A percentile compares a stretch with the other conserved stretches of the same genome.
Evolutionary conservation across 345 rosid genomes (phyloP).

Genomic region (Limnanthes douglasii): DNA sequence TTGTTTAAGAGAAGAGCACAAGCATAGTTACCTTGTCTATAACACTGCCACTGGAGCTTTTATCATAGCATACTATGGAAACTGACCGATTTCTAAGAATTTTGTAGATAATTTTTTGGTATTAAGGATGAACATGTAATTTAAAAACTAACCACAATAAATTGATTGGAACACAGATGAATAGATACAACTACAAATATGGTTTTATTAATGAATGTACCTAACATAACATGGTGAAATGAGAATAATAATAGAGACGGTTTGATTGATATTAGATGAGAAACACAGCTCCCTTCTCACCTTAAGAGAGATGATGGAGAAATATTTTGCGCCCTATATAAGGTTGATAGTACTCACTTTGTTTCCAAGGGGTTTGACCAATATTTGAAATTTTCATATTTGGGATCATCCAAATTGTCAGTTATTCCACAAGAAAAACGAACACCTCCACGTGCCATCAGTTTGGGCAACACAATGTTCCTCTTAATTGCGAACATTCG

Average conservation of each 20-base stretch:
- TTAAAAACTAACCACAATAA: not conserved
- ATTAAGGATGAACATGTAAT: not conserved
- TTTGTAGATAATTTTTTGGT: not conserved
- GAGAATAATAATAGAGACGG: too few relatives aligned
- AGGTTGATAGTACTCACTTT: slow-evolving; percentile 40
- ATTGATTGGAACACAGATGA: too few relatives aligned
- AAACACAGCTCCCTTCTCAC: too few relatives aligned
- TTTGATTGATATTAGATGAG: too few relatives aligned
- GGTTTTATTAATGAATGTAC: too few relatives aligned
- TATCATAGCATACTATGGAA: not conserved
- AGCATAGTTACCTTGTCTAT: too few relatives aligned
- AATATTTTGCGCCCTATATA: too few relatives aligned
- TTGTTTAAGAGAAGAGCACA: too few relatives aligned
- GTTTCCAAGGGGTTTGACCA: slow-evolving; percentile 79
- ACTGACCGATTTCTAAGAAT: not conserved
- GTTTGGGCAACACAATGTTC: slow-evolving; percentile 49
- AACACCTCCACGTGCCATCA: slow-evolving; percentile 47
- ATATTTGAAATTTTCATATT: slow-evolving; percentile 40
- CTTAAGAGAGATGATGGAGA: too few relatives aligned
- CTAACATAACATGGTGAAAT: too few relatives aligned
- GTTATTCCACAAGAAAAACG: slow-evolving; percentile 73
- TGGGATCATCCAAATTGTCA: slow-evolving; percentile 48
- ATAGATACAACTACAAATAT: too few relatives aligned
- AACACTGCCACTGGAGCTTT: not conserved
- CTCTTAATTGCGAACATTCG: too few relatives aligned